Base-by-base conservation (phyloP, 495 filamentous ascomycete species). In the Clavariopsis aquatica region DNA sequence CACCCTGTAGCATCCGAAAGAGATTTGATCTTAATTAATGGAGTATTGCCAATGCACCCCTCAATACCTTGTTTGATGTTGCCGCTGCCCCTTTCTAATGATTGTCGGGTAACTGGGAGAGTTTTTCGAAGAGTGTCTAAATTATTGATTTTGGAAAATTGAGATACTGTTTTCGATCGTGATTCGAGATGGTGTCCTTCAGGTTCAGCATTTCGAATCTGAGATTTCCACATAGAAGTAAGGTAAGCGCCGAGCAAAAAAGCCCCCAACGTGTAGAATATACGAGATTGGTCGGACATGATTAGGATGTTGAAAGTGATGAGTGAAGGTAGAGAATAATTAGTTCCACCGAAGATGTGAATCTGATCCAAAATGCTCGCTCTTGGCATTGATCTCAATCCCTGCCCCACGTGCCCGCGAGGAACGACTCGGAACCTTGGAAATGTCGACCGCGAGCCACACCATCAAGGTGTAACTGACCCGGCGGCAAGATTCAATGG, bases 21-120 rank as follows among this genome's bases (percentile, higher is more conserved):
- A 49, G 87, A 90, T 72, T 88, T 91, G 75, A 99, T 92, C 49
- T 85, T 83, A 68, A 99, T 83, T 0, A 99, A 79, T 1, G 92
- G 95, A 8, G 94, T 99, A 74, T 96, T 91, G 54, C 94, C 95
- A 70, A 99, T 96, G 70, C 87, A 90, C 38, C 90, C 92, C 75
- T 96, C 91, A 62, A 99, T 89, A 1, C 93, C 95, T 41, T 90
- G 85, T 8, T 69, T 66, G 57, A 83, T 80, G 22, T 75, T 71
- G 24, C 68, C 71, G 24, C 47, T 64, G 17, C 67, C 52, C 22
- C 12, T 46, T 22, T 52, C 56, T 54, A 66, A 55, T 22, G 34
- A 8, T 5, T 45, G 0, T 6, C 28, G 15, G n/a, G 47, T 29
- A 9, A 36, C 54, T 17, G 28, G 34, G 10, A 57, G 19, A 34